These are phyloP conservation scores for Exophiala xenobiotica DNA, from an alignment of 2,329 filamentous ascomycete genomes.

Conservation along the genomic window DNA sequence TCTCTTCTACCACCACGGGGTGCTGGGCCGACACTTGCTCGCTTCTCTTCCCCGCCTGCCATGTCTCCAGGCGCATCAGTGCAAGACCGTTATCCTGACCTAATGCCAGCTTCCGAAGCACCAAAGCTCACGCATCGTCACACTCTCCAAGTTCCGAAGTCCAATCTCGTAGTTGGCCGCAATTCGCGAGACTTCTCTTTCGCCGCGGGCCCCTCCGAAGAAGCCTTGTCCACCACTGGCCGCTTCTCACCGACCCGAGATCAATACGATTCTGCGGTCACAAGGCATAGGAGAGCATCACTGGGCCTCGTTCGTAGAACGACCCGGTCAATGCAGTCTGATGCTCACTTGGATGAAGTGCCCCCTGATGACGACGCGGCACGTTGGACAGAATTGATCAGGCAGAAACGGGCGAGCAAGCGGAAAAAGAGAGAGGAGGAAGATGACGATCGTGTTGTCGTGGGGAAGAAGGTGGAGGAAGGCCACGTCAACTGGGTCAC, in stretches of 20 bases:
- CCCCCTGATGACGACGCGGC: slow-evolving; percentile 85
- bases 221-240: slow-evolving; percentile 69
- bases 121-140: slow-evolving; percentile 74
- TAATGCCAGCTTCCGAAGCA: slow-evolving; percentile 54
- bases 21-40: slow-evolving; percentile 29
- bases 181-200: slow-evolving; percentile 66
- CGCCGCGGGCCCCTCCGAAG: slow-evolving; percentile 47
- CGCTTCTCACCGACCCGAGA: slow-evolving; percentile 72
- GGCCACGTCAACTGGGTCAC: slow-evolving; percentile 96
- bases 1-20: slow-evolving; percentile 5
- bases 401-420: slow-evolving; percentile 87
- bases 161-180: slow-evolving; percentile 55
- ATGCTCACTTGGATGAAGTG: slow-evolving; percentile 78
- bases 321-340: slow-evolving; percentile 82
- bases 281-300: slow-evolving; percentile 72
- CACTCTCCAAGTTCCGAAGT: slow-evolving; percentile 81
- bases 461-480: slow-evolving; percentile 97
- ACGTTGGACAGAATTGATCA: slow-evolving; percentile 88
- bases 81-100: slow-evolving; percentile 18
- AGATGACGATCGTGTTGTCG: slow-evolving; percentile 83
- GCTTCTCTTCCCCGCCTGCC: slow-evolving; percentile 45
- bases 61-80: slow-evolving; percentile 58
- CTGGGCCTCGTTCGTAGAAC: slow-evolving; percentile 75
- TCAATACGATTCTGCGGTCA: slow-evolving; percentile 28
- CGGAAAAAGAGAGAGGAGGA: slow-evolving; percentile 81